Conservation (phyloP, 2,329 filamentous ascomycete species). For the Calonectria montana region DNA sequence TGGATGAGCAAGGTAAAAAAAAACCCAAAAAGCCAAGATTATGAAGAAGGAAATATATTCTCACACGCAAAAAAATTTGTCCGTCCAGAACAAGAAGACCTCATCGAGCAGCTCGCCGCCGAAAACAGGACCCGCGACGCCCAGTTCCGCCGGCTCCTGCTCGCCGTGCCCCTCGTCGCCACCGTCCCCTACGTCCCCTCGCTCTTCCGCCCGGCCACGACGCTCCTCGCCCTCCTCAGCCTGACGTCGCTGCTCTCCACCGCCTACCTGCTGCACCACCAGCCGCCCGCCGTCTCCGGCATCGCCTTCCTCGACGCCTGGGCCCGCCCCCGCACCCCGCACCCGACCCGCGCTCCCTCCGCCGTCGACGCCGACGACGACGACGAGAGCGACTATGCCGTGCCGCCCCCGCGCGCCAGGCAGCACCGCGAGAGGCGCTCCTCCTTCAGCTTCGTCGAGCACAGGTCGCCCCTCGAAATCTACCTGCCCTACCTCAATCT, state of each 20-base stretch:
- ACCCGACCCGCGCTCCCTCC: constrained; percentile 39
- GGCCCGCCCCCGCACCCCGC: constrained; percentile 43
- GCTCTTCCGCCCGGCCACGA: constrained; percentile 48
- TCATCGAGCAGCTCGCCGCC: constrained; percentile 66
- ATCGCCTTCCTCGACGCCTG: constrained; percentile 61
- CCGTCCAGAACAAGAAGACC: constrained; percentile 70
- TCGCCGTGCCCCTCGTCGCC: constrained; percentile 69
- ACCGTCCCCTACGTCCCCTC: constrained; percentile 62
- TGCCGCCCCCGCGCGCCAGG: constrained; percentile 20
- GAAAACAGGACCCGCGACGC: constrained; percentile 69
- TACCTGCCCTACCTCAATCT: constrained; percentile 72
- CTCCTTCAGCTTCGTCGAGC: constrained; percentile 36
- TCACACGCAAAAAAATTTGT: neutral
- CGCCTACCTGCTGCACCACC: constrained; percentile 68
- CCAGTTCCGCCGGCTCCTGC: constrained; percentile 68
- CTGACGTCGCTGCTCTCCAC: constrained; percentile 73
- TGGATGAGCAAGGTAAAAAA: constrained; percentile 79
- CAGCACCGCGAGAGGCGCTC: constrained; percentile 30
- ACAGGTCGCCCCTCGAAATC: constrained; percentile 61
- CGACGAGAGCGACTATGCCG: constrained; percentile 22
- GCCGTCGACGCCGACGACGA: constrained; percentile 34
- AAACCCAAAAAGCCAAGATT: neutral
- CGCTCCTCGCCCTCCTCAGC: constrained; percentile 64
- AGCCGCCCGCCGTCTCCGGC: constrained; percentile 67
- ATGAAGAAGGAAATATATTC: neutral